These are phyloP conservation scores for Zizania latifolia DNA, from an alignment of 176 grass and related monocot genomes.

Conservation along the genomic window DNA sequence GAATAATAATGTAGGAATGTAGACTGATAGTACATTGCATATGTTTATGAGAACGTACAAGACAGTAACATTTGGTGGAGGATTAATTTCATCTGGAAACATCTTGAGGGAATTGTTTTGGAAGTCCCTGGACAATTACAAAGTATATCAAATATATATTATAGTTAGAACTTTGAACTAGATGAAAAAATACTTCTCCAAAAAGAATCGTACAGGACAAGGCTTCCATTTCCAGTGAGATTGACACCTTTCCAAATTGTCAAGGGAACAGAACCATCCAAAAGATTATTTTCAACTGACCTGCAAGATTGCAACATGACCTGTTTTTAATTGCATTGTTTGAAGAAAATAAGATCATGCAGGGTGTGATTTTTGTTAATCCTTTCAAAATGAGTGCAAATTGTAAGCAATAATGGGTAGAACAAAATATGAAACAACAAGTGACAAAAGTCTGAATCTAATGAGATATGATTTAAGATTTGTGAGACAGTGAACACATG, in stretches of 20 bases:
- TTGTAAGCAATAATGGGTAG: background rate
- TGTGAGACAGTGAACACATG: background rate
- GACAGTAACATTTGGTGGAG: slow-evolving; percentile 75
- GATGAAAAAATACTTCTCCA: background rate
- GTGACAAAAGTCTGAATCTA: background rate
- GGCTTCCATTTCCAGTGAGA: slow-evolving; percentile 45
- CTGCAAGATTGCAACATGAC: slow-evolving; percentile 33
- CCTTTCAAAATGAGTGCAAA: background rate
- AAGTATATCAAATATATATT: slow-evolving; percentile 20
- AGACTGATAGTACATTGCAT: slow-evolving; percentile 13
- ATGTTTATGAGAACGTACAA: slow-evolving; percentile 49
- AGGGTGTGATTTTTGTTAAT: background rate
- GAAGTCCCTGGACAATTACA: slow-evolving; percentile 57
- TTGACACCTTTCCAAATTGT: slow-evolving; percentile 50
- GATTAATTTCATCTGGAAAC: slow-evolving; percentile 44
- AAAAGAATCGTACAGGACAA: slow-evolving; percentile 61
- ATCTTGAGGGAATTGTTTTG: slow-evolving; percentile 73
- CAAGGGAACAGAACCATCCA: slow-evolving; percentile 66
- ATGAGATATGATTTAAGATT: background rate
- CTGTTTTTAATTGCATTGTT: background rate
- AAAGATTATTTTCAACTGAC: slow-evolving; percentile 56
- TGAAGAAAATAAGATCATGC: background rate
- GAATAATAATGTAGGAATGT: slow-evolving; percentile 4
- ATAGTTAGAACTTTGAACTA: background rate
- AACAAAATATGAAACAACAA: background rate